phyloP scores from a whole-genome alignment of 176 grass and related monocot genomes.

The Echinochloa phyllopogon region DNA sequence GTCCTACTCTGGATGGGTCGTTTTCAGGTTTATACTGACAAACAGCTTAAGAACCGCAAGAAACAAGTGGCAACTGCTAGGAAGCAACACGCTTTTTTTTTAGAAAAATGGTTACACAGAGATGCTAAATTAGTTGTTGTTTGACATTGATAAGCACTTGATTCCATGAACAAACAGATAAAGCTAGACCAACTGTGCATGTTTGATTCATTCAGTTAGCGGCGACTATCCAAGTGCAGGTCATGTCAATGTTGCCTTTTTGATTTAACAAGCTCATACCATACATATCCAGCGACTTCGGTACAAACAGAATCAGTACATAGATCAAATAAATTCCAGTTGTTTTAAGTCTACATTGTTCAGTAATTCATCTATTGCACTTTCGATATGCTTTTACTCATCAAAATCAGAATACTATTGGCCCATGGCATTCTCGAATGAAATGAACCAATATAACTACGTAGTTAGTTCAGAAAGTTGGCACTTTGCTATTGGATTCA shows the following conservation, averaged over 20 bases:
- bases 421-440: constrained; percentile 5
- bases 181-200: constrained; percentile 6
- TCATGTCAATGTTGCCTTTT: constrained; percentile 26
- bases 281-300: background rate
- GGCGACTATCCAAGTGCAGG: constrained; percentile 22
- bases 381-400: background rate
- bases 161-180: constrained; percentile 25
- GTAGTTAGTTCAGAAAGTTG: constrained; percentile 29
- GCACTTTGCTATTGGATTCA: constrained; percentile 21
- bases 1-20: background rate
- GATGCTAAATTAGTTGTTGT: background rate
- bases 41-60: background rate
- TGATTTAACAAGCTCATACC: background rate
- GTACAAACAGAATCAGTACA: background rate
- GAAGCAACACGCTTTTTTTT: constrained; percentile 1
- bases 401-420: background rate
- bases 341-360: background rate
- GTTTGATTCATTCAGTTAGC: constrained; percentile 30
- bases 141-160: constrained; percentile 34
- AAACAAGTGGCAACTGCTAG: background rate
- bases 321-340: constrained; percentile 14
- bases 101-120: background rate
- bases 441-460: background rate
- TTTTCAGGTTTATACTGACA: background rate
- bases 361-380: constrained; percentile 1